phyloP scores from a whole-genome alignment of 257 asterid genomes.

The Eustoma russellianum region DNA sequence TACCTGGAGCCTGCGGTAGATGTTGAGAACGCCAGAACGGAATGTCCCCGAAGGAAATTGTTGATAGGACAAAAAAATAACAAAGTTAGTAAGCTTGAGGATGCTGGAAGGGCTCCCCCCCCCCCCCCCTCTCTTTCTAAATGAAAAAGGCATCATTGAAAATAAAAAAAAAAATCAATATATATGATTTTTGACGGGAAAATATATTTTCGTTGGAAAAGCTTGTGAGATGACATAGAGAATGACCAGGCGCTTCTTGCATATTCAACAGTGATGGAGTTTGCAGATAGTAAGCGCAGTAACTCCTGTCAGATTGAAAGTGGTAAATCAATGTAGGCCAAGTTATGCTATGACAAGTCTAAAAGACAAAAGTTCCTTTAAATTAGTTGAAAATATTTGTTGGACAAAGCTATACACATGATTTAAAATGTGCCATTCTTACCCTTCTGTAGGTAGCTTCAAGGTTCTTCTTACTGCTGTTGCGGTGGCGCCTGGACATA shows the following conservation, averaged over 20 bases:
- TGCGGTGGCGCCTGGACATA: not conserved
- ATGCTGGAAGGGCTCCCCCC: not conserved
- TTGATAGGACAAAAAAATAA: not conserved
- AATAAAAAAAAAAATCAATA: no score
- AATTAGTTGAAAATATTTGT: not conserved
- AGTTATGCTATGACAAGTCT: no score
- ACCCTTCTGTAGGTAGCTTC: not conserved
- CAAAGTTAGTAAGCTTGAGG: not conserved
- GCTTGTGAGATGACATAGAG: not conserved
- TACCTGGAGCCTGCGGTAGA: slow-evolving; percentile 9
- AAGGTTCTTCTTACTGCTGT: no score
- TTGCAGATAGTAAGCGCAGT: not conserved
- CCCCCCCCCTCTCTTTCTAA: not conserved
- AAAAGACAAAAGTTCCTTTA: not conserved
- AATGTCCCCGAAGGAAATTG: no score
- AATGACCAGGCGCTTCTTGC: slow-evolving; percentile 3
- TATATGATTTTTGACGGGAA: not conserved
- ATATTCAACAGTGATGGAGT: not conserved
- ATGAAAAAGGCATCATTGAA: not conserved
- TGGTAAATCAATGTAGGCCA: not conserved
- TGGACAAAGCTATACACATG: not conserved
- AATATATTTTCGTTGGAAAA: not conserved
- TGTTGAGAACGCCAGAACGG: not conserved
- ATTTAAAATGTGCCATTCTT: no score
- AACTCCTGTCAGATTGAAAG: not conserved